Conservation (phyloP, 129 eudicot genomes). For the Tagetes patula region DNA sequence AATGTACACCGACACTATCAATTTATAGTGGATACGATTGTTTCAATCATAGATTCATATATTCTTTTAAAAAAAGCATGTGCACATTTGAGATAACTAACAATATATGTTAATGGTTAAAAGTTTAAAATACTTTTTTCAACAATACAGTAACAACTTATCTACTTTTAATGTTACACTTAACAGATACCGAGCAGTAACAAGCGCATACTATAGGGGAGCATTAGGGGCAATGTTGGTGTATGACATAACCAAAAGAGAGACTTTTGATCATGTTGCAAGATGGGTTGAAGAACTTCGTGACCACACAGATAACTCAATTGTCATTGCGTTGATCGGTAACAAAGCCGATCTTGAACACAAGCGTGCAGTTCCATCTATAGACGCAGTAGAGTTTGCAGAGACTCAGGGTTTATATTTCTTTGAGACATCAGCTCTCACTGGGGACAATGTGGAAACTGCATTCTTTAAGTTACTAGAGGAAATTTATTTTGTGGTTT, state of each 20-base stretch:
- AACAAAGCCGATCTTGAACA: constrained; percentile 79
- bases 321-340: constrained; percentile 66
- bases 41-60: not conserved
- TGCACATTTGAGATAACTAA: not conserved
- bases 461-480: constrained; percentile 67
- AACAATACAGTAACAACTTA: no score
- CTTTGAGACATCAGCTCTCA: constrained; percentile 78
- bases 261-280: constrained; percentile 67
- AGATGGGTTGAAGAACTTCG: constrained; percentile 90
- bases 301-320: constrained; percentile 64
- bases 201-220: constrained; percentile 90
- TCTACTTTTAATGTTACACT: no score
- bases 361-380: constrained; percentile 56
- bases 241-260: constrained; percentile 75
- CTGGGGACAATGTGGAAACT: constrained; percentile 78
- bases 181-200: constrained; percentile 76
- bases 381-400: constrained; percentile 74
- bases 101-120: not conserved
- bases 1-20: no score
- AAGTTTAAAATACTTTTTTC: no score
- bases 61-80: not conserved
- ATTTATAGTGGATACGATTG: not conserved
- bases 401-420: constrained; percentile 64
- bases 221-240: constrained; percentile 85
- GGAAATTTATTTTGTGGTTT: constrained; percentile 52